A percentile compares a stretch with the other conserved stretches of the same genome.
phyloP scores from a whole-genome alignment of 1,284 basidiomycete genomes.

The Inonotus hispidus region DNA sequence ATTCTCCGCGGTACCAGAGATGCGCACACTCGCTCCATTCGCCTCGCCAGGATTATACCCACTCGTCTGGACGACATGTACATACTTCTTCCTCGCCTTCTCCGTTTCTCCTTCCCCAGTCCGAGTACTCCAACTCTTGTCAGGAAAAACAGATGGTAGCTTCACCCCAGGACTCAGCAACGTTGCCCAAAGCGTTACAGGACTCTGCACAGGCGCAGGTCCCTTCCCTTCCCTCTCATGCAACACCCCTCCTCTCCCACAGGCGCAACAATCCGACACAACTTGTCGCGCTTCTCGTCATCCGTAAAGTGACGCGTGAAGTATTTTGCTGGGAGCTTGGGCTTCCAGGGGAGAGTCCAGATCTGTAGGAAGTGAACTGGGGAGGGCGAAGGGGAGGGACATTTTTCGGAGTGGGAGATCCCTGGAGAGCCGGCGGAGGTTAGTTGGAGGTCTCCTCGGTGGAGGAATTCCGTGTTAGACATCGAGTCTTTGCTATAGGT shows the following conservation, averaged over 20 bases:
- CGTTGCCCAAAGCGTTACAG: constrained; percentile 59
- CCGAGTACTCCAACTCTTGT: neutral
- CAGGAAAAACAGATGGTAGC: constrained; percentile 44
- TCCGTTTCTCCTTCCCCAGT: neutral
- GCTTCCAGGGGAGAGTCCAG: constrained; percentile 67
- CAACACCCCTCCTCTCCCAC: constrained; percentile 48
- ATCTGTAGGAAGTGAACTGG: constrained; percentile 85
- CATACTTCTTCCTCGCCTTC: constrained; percentile 45
- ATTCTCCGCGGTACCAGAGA: constrained; percentile 30
- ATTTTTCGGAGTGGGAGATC: constrained; percentile 79
- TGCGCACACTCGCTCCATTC: constrained; percentile 44
- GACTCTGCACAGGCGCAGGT: constrained; percentile 68
- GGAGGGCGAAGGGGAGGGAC: constrained; percentile 46
- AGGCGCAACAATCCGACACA: constrained; percentile 70
- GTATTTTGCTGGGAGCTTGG: constrained; percentile 65
- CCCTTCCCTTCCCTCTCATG: constrained; percentile 61
- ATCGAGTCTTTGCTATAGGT: constrained; percentile 72
- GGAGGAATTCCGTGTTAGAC: constrained; percentile 84
- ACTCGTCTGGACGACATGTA: constrained; percentile 70
- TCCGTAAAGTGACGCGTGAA: constrained; percentile 83
- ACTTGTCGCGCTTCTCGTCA: constrained; percentile 71
- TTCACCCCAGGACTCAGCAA: constrained; percentile 52
- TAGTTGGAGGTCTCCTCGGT: constrained; percentile 85
- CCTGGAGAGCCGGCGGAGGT: constrained; percentile 81
- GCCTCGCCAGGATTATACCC: constrained; percentile 61